Conservation (phyloP, 1,284 basidiomycete genomes). For the Lignosus rhinocerotis region DNA sequence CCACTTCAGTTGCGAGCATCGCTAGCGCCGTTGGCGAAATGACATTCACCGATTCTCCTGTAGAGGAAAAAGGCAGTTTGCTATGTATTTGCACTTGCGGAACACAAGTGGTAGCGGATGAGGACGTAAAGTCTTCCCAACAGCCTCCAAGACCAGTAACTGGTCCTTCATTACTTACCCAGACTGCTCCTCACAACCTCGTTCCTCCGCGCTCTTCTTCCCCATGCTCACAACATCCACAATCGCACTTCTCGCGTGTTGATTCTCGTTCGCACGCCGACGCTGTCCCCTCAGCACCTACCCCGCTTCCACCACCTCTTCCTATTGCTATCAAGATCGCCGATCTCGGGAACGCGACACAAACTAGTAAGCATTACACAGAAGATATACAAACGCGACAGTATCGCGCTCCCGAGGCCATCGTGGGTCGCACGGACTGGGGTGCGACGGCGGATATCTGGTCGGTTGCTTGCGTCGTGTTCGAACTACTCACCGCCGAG, state of each 20-base stretch:
- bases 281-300: slow-evolving; percentile 4
- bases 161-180: slow-evolving; percentile 65
- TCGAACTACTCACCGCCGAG: slow-evolving; percentile 85
- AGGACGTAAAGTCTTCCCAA: slow-evolving; percentile 8
- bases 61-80: slow-evolving; percentile 3
- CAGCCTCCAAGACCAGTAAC: slow-evolving; percentile 14
- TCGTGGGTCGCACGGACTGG: slow-evolving; percentile 87
- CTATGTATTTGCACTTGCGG: slow-evolving; percentile 19
- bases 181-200: slow-evolving; percentile 52
- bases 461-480: slow-evolving; percentile 86
- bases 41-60: slow-evolving; percentile 19
- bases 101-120: slow-evolving; percentile 2
- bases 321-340: slow-evolving; percentile 89
- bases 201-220: slow-evolving; percentile 20
- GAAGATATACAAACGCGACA: slow-evolving; percentile 95
- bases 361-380: slow-evolving; percentile 81
- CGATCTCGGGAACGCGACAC: slow-evolving; percentile 87
- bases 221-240: slow-evolving; percentile 31
- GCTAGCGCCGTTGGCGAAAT: slow-evolving; percentile 28
- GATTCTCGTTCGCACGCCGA: slow-evolving; percentile 8
- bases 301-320: slow-evolving; percentile 29
- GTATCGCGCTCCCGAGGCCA: slow-evolving; percentile 90
- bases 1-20: slow-evolving; percentile 37
- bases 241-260: slow-evolving; percentile 21
- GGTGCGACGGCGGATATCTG: slow-evolving; percentile 84